Evolutionary conservation across 805 yeast genomes (phyloP).

Genomic region (Yamadazyma kitorensis): DNA sequence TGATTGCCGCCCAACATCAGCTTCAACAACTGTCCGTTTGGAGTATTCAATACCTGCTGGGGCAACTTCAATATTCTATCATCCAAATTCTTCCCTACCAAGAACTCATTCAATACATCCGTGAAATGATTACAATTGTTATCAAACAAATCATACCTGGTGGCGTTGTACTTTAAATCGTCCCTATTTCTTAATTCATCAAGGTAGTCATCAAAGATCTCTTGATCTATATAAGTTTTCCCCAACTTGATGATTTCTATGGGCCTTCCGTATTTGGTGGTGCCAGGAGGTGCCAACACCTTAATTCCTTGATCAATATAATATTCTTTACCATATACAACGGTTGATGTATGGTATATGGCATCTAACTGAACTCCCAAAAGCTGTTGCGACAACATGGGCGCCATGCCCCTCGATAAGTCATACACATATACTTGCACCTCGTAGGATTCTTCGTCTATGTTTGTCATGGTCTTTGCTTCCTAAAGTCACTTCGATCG

Average conservation of each 20-base stretch:
- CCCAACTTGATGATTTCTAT: constrained; percentile 53
- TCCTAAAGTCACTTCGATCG: no score
- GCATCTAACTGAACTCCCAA: constrained; percentile 59
- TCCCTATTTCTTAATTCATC: constrained; percentile 43
- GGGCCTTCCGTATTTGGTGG: constrained; percentile 60
- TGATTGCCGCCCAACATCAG: constrained; percentile 27
- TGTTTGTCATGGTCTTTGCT: no score
- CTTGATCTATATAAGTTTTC: constrained; percentile 47
- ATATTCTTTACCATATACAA: constrained; percentile 51
- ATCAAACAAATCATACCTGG: constrained; percentile 53
- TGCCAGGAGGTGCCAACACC: constrained; percentile 39
- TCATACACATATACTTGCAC: constrained; percentile 63
- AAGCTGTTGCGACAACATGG: constrained; percentile 45
- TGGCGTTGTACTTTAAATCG: constrained; percentile 42
- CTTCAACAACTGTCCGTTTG: constrained; percentile 33
- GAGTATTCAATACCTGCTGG: constrained; percentile 41
- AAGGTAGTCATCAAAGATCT: constrained; percentile 52
- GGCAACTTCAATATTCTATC: constrained; percentile 52
- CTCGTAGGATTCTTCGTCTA: constrained; percentile 25
- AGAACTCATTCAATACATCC: constrained; percentile 53
- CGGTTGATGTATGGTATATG: constrained; percentile 63
- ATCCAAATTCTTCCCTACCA: constrained; percentile 56
- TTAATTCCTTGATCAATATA: constrained; percentile 61
- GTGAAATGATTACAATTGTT: constrained; percentile 72
- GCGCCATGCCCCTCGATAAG: constrained; percentile 60